Conservation (phyloP, 805 yeast genomes). For the Brettanomyces naardenensis region DNA sequence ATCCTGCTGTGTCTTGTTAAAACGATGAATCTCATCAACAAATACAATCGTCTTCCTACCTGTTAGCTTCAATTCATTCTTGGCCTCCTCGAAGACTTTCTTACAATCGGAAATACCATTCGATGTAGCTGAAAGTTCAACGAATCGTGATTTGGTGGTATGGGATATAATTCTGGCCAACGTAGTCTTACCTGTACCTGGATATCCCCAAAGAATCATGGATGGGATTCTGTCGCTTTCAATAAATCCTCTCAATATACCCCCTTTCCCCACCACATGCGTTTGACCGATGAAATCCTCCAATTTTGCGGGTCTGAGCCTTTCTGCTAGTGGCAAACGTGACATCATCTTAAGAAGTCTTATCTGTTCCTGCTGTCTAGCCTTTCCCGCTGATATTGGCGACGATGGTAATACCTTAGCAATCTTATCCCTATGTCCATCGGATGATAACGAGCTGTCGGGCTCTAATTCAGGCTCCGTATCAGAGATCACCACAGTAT, state of each 20-base stretch:
- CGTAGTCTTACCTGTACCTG: conserved; percentile 94
- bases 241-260: conserved; percentile 60
- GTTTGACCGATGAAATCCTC: conserved; percentile 78
- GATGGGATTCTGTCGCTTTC: conserved; percentile 68
- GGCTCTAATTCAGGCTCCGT: conserved; percentile 1
- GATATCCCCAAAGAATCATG: conserved; percentile 89
- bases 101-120: conserved; percentile 61
- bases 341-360: conserved; percentile 13
- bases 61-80: conserved; percentile 36
- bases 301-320: conserved; percentile 67
- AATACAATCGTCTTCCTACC: conserved; percentile 61
- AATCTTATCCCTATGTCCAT: neutral
- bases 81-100: conserved; percentile 46
- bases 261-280: conserved; percentile 61
- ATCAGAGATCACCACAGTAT: neutral
- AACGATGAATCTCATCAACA: conserved; percentile 89
- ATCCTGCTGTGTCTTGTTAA: conserved; percentile 83
- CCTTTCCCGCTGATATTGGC: conserved; percentile 2
- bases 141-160: conserved; percentile 46
- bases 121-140: conserved; percentile 82
- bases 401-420: neutral
- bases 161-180: conserved; percentile 50
- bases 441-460: neutral
- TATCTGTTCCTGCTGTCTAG: conserved; percentile 4
- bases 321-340: conserved; percentile 59